Percentiles rank a stretch among this genome's conserved stretches.
Evolutionary conservation across 306 rosid genomes (phyloP).

Genomic region (Ziziphus jujuba): DNA sequence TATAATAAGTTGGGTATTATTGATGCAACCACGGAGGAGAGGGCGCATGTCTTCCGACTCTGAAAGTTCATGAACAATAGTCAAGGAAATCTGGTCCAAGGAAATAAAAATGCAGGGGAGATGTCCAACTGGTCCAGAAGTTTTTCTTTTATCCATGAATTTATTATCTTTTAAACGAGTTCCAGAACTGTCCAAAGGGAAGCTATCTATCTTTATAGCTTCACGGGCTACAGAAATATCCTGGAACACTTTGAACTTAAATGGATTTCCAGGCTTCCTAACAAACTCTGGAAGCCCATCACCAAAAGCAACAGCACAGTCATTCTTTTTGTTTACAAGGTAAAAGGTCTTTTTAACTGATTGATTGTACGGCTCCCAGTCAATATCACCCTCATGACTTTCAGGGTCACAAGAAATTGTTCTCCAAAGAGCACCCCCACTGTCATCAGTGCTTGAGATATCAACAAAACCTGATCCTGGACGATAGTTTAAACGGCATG

Average conservation of each 20-base stretch:
- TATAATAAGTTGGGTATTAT: slow-evolving; percentile 50
- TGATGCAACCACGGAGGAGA: slow-evolving; percentile 59
- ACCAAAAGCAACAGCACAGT: slow-evolving; percentile 75
- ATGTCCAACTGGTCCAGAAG: slow-evolving; percentile 42
- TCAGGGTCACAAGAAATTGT: slow-evolving; percentile 43
- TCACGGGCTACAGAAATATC: slow-evolving; percentile 42
- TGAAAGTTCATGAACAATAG: slow-evolving; percentile 68
- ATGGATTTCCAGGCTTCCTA: slow-evolving; percentile 83
- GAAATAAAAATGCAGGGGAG: slow-evolving; percentile 57
- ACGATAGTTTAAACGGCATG: slow-evolving; percentile 67
- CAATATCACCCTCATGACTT: slow-evolving; percentile 46
- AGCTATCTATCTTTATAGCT: slow-evolving; percentile 33
- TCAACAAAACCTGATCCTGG: slow-evolving; percentile 81
- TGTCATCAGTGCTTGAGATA: slow-evolving; percentile 59
- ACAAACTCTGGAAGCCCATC: slow-evolving; percentile 84
- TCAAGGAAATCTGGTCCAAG: slow-evolving; percentile 56
- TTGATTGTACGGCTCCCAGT: slow-evolving; percentile 66
- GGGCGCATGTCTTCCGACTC: slow-evolving; percentile 62
- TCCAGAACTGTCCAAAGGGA: slow-evolving; percentile 40
- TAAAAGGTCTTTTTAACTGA: slow-evolving; percentile 53
- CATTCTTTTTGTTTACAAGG: slow-evolving; percentile 77
- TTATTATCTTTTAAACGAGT: slow-evolving; percentile 33
- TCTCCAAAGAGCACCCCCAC: slow-evolving; percentile 66
- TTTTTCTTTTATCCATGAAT: slow-evolving; percentile 30
- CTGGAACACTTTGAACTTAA: slow-evolving; percentile 76